A percentile compares a stretch with the other conserved stretches of the same genome.
Evolutionary conservation across 202 grass and related monocot genomes (phyloP).

Genomic region (Digitaria exilis): DNA sequence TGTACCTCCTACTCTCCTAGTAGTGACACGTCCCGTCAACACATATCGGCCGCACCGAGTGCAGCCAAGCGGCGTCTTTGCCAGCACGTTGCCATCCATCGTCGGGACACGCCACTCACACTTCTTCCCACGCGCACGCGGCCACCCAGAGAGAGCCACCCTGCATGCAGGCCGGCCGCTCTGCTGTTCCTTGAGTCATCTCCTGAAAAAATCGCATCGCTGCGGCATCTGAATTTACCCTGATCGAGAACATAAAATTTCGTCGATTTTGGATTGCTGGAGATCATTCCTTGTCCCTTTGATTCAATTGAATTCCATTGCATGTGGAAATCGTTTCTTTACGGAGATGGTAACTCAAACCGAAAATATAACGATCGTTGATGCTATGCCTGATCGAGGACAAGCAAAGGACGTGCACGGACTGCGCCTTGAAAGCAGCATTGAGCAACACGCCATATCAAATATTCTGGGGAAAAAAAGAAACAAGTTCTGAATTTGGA

Average conservation of each 20-base stretch:
- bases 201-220: neutral
- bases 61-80: constrained; percentile 13
- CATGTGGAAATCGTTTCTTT: neutral
- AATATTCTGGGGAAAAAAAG: neutral
- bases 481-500: neutral
- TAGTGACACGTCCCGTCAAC: neutral
- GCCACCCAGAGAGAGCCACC: neutral
- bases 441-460: neutral
- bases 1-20: neutral
- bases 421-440: constrained; percentile 10
- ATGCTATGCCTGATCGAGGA: neutral
- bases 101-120: too few species aligned
- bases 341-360: neutral
- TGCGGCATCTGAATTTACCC: neutral
- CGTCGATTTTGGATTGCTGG: too few species aligned
- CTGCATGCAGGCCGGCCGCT: neutral
- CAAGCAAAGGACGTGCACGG: neutral
- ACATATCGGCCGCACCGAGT: neutral
- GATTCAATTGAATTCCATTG: neutral
- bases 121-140: neutral
- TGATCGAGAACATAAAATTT: too few species aligned
- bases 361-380: neutral
- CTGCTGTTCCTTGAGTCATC: neutral
- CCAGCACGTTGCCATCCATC: neutral
- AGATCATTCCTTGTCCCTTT: neutral